Evolutionary conservation across 768 basidiomycete genomes (phyloP).

Genomic region (Mycena amicta): DNA sequence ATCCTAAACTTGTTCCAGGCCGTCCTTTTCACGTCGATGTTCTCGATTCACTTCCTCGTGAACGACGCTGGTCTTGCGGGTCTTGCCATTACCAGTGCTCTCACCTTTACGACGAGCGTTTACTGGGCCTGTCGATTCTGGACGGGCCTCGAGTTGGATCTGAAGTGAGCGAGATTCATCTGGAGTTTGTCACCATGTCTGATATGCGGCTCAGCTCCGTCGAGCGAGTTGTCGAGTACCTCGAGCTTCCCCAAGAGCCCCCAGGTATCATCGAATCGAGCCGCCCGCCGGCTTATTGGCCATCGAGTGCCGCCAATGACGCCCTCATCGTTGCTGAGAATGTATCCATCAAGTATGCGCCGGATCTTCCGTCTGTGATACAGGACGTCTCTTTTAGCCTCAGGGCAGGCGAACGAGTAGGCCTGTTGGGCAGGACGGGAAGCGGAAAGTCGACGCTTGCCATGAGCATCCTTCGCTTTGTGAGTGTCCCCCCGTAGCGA

Average conservation of each 20-base stretch:
- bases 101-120: constrained; percentile 25
- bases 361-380: constrained; percentile 81
- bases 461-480: constrained; percentile 67
- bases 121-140: constrained; percentile 30
- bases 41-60: constrained; percentile 51
- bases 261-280: constrained; percentile 71
- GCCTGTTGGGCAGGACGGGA: constrained; percentile 78
- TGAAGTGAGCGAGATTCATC: not conserved
- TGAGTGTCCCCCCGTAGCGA: constrained; percentile 27
- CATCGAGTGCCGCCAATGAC: constrained; percentile 65
- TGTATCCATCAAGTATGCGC: constrained; percentile 80
- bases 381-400: constrained; percentile 76
- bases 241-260: constrained; percentile 87
- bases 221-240: constrained; percentile 90
- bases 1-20: too few relatives aligned
- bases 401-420: constrained; percentile 73
- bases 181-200: not conserved
- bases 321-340: constrained; percentile 71
- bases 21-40: constrained; percentile 59
- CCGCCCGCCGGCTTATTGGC: constrained; percentile 92
- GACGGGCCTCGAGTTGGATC: constrained; percentile 53
- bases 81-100: constrained; percentile 54
- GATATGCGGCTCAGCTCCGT: constrained; percentile 58
- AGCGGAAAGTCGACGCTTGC: constrained; percentile 69
- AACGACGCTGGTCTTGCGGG: constrained; percentile 48